Conservation (phyloP, 441 rosid species). For the Eruca vesicaria region DNA sequence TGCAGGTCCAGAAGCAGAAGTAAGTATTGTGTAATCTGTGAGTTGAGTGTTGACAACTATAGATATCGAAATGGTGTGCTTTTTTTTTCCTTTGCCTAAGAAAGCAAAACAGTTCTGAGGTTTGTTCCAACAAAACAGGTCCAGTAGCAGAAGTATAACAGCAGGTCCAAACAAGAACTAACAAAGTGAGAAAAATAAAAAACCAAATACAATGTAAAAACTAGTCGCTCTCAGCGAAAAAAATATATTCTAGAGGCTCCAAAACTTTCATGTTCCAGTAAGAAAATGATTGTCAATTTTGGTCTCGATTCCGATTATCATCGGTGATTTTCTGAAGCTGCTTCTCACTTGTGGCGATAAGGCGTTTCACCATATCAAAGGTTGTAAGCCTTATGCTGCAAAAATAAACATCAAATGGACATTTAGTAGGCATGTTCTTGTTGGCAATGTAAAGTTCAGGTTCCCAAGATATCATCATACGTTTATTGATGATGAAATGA, state of each 20-base stretch:
- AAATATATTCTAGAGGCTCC: neutral
- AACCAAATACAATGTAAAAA: neutral
- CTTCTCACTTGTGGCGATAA: constrained; percentile 54
- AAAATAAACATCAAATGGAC: neutral
- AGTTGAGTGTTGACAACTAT: neutral
- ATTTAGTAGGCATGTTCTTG: neutral
- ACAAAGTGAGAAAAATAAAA: neutral
- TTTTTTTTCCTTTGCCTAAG: neutral
- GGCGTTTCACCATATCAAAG: constrained; percentile 76
- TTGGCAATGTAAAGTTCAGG: neutral
- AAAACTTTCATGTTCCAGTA: constrained; percentile 8
- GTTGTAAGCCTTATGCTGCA: constrained; percentile 93
- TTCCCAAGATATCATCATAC: neutral
- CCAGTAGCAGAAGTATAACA: constrained; percentile 14
- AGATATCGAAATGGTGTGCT: neutral
- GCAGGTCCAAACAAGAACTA: neutral
- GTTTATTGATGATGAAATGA: neutral
- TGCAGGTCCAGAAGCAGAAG: no score
- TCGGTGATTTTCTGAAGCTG: constrained; percentile 35
- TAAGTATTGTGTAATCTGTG: neutral
- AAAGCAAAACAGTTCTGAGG: neutral
- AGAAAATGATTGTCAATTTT: constrained; percentile 1
- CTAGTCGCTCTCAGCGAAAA: neutral
- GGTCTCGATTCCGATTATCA: constrained; percentile 30
- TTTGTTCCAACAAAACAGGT: neutral